Evolutionary conservation across 2,329 filamentous ascomycete species (phyloP), one percentile per base, ranked within the genome.

Genomic region (Dothidotthia symphoricarpi): DNA sequence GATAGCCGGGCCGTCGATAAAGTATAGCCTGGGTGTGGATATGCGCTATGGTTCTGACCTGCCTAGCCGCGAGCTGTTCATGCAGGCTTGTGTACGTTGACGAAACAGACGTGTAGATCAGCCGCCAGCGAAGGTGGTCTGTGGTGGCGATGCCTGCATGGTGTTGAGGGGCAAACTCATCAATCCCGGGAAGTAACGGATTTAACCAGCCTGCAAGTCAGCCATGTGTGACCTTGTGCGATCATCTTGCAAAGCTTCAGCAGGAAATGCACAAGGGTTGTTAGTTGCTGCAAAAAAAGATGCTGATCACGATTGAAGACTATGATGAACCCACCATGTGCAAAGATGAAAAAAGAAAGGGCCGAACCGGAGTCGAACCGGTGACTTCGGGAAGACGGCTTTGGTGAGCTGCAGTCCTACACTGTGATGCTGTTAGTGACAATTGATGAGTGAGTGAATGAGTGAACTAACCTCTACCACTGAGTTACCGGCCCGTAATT

Each of bases 101-200:
- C 51, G 47, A 52, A 51, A 46, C 44, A 49, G 39, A 46, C 36
- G 39, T 44, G 32, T 32, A 28, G 31, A 44, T 47, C 44, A 49
- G 47, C 49, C 48, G 53, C 47, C 41, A 41, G 38, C 30, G 6
- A 31, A 17, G 36, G 16, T 39, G 39, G 39, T 40, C 30, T 13
- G 40, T 47, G 44, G 54, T 58, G 55, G 53, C 53, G 38, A 57
- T 53, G 36, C 42, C 45, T 39, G 55, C 43, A 45, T 59, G 57
- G 57, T 62, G 57, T 61, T 61, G 55, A 60, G 54, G 52, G 53
- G 51, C 43, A n/a, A n/a, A 34, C 22, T 28, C 39, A 39, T 34
- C 33, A 41, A 32, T 41, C 41, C 39, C 36, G n/a, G 17, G 13
- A 27, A 30, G 14, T 24, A 17, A 27, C 31, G 33, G 32, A 28